Evolutionary conservation across 2,329 filamentous ascomycete genomes (phyloP).

Genomic region (Alternaria arbusti): DNA sequence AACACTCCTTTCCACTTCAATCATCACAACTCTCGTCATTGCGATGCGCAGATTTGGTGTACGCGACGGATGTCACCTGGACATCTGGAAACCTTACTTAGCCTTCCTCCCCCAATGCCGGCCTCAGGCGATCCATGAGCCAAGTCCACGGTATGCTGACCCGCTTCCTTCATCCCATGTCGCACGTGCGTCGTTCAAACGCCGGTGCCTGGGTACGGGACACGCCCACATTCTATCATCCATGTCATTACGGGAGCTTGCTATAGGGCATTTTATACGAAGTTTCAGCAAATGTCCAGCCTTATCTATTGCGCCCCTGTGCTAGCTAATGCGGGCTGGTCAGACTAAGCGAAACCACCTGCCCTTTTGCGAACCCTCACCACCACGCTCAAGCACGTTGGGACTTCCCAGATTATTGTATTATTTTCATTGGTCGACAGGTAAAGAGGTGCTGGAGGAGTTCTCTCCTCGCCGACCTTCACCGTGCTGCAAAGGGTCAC

Average conservation of each 20-base stretch:
- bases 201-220: not conserved
- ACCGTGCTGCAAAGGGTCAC: not conserved
- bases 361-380: conserved; percentile 1
- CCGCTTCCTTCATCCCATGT: not conserved
- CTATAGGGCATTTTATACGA: not conserved
- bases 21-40: not conserved
- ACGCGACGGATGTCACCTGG: not conserved
- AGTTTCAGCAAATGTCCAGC: not conserved
- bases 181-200: conserved; percentile 2
- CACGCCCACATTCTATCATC: not conserved
- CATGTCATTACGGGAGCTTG: not conserved
- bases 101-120: not conserved
- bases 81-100: not conserved
- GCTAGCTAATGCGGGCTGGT: not conserved
- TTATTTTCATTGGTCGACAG: not conserved
- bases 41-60: not conserved
- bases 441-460: not conserved
- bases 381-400: not conserved
- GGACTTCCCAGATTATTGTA: not conserved
- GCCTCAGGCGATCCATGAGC: not conserved
- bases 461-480: conserved; percentile 1
- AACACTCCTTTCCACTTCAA: not conserved
- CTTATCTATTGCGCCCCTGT: conserved; percentile 2
- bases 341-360: conserved; percentile 6
- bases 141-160: not conserved